Evolutionary conservation across 108 stramenopile species (phyloP).

Genomic region (Discostella stelligeroides): DNA sequence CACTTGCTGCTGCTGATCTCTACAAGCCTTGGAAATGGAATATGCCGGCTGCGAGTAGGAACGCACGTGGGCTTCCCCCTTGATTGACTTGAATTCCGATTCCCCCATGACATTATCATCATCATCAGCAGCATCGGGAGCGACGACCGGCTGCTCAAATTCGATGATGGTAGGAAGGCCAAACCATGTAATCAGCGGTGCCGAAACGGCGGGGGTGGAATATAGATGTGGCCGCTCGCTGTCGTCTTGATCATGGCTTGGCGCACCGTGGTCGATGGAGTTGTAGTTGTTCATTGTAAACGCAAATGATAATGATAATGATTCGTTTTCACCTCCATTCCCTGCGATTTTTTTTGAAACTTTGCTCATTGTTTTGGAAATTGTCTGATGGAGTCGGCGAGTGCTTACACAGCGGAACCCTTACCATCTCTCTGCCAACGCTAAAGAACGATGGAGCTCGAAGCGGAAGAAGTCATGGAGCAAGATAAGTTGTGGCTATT

Average conservation of each 20-base stretch:
- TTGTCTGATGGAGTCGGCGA: no score
- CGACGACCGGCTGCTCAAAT: constrained; percentile 18
- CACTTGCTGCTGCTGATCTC: not conserved
- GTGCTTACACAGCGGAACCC: no score
- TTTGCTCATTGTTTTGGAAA: no score
- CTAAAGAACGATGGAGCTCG: no score
- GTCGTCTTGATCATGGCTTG: not conserved
- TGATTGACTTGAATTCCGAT: not conserved
- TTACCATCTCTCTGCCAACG: no score
- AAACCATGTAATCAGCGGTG: constrained; percentile 42
- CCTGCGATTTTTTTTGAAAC: no score
- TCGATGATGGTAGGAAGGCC: constrained; percentile 51
- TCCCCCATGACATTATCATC: not conserved
- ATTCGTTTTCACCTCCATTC: no score
- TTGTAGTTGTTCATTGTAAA: not conserved
- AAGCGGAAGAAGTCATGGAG: no score
- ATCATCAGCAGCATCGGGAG: not conserved
- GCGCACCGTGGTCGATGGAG: not conserved
- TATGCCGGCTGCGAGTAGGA: constrained; percentile 6
- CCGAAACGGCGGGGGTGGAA: constrained; percentile 26
- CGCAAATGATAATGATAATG: no score
- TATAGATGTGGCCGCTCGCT: constrained; percentile 29
- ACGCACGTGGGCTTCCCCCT: not conserved
- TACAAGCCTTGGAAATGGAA: not conserved
- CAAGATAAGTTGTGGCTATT: no score